phyloP scores from a whole-genome alignment of 1,284 basidiomycete species.

The Ceratobasidium sp. region DNA sequence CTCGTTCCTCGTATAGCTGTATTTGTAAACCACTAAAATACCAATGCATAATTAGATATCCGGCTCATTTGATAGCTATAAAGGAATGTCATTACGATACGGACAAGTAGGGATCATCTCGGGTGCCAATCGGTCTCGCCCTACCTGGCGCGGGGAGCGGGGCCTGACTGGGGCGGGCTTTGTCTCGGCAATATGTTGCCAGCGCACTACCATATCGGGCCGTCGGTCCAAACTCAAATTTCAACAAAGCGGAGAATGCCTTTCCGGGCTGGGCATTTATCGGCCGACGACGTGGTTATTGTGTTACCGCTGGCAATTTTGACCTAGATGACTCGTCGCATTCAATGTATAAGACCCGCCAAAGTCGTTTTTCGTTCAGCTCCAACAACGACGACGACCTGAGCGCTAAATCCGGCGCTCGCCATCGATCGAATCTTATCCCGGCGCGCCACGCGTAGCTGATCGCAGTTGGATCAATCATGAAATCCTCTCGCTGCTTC shows the following conservation, averaged over 20 bases:
- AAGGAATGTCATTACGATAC: too few species aligned
- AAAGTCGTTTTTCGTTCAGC: background rate
- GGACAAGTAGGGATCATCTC: too few species aligned
- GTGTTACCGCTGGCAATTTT: conserved; percentile 12
- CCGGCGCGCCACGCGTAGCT: background rate
- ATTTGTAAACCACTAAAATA: too few species aligned
- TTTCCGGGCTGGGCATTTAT: conserved; percentile 21
- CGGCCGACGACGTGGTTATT: conserved; percentile 28
- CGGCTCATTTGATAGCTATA: too few species aligned
- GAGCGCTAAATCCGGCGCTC: background rate
- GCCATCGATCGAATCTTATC: conserved; percentile 34
- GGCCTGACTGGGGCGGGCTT: too few species aligned
- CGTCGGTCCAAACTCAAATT: too few species aligned
- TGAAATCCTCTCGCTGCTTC: conserved; percentile 23
- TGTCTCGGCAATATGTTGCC: too few species aligned
- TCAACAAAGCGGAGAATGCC: conserved; percentile 23
- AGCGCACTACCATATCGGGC: too few species aligned
- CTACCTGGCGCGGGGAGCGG: too few species aligned
- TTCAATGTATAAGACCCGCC: background rate
- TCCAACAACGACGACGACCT: background rate
- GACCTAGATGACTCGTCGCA: conserved; percentile 18
- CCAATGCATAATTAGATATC: too few species aligned
- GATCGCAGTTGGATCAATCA: conserved; percentile 18
- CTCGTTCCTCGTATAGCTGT: too few species aligned
- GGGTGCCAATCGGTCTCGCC: too few species aligned